Evolutionary conservation across 1,284 basidiomycete genomes (phyloP).

Genomic region (Leccinum griseonigrum): DNA sequence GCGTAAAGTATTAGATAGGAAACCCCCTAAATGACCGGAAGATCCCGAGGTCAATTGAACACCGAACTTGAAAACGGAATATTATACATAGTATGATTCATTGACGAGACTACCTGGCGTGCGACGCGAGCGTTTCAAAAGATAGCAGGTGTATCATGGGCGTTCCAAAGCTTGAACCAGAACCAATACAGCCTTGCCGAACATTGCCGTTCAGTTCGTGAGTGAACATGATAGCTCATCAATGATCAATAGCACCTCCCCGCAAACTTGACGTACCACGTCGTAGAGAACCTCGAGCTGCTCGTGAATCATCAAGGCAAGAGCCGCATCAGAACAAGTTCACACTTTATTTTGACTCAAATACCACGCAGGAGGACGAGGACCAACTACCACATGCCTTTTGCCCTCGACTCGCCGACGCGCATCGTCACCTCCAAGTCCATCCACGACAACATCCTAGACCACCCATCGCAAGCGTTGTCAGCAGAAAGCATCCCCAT

Average conservation of each 20-base stretch:
- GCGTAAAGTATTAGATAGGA: too few species aligned
- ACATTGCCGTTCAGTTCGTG: conserved; percentile 73
- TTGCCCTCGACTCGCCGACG: conserved; percentile 46
- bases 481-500: conserved; percentile 84
- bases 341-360: not conserved
- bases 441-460: conserved; percentile 76
- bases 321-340: not conserved
- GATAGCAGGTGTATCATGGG: conserved; percentile 79
- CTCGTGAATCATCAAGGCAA: not conserved
- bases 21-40: too few species aligned
- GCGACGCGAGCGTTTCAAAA: conserved; percentile 41
- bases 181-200: conserved; percentile 53
- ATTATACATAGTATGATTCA: too few species aligned
- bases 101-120: too few species aligned
- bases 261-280: conserved; percentile 70
- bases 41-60: too few species aligned
- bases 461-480: conserved; percentile 50
- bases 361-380: not conserved
- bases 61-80: too few species aligned
- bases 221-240: conserved; percentile 76
- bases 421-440: conserved; percentile 45
- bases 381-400: conserved; percentile 88
- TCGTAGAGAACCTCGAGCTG: conserved; percentile 53
- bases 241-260: conserved; percentile 73
- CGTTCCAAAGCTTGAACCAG: conserved; percentile 60